Conservation (phyloP, 169 alveolate species). For the Plasmodium inui region DNA sequence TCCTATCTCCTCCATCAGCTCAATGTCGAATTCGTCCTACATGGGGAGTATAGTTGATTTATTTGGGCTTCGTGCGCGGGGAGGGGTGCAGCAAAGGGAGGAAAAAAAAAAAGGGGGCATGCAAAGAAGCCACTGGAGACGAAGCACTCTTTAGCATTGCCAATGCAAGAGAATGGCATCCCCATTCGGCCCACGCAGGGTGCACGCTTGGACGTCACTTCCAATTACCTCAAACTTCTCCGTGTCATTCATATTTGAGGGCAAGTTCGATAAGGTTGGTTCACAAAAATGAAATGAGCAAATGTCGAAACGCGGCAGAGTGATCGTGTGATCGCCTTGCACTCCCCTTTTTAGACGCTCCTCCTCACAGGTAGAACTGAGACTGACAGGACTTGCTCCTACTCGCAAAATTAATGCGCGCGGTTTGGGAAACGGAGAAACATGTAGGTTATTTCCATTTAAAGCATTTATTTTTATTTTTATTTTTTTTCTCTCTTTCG, state of each 20-base stretch:
- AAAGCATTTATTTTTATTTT: not conserved
- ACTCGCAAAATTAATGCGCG: not conserved
- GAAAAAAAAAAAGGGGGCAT: not conserved
- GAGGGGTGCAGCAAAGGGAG: not conserved
- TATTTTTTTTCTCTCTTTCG: not conserved
- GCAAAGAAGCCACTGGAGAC: not conserved
- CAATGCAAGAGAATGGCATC: not conserved
- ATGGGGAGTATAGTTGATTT: not conserved
- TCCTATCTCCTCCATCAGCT: conserved; percentile 82
- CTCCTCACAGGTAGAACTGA: not conserved
- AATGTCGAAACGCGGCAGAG: not conserved
- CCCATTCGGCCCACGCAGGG: not conserved
- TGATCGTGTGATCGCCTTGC: not conserved
- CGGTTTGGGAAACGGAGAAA: not conserved
- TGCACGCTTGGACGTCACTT: not conserved
- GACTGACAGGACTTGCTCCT: not conserved
- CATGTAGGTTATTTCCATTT: not conserved
- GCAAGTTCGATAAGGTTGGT: not conserved
- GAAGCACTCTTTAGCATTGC: not conserved
- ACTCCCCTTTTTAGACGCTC: not conserved
- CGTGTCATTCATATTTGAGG: conserved; percentile 37
- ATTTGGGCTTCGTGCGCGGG: not conserved
- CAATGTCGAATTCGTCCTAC: conserved; percentile 80
- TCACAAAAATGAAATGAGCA: not conserved
- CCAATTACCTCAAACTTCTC: conserved; percentile 62